These are phyloP conservation scores for Phylloporus sp. DNA, from an alignment of 768 basidiomycete species.

Conservation along the genomic window DNA sequence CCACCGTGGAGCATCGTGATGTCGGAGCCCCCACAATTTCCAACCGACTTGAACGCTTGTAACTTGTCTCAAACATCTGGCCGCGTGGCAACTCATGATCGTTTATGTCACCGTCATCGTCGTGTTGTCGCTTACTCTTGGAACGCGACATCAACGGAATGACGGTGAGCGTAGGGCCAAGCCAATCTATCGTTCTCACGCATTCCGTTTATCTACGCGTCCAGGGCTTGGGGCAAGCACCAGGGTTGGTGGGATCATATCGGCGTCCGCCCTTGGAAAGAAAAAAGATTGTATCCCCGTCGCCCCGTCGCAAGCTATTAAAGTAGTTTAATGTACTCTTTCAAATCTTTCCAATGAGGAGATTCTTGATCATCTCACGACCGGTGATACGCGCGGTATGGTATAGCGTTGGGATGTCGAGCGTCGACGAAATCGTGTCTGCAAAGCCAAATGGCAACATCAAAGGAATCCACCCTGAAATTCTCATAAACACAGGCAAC, in stretches of 20 bases:
- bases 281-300: neutral
- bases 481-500: neutral
- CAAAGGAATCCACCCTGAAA: constrained; percentile 88
- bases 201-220: too few relatives aligned
- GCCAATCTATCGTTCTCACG: too few relatives aligned
- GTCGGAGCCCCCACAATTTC: neutral
- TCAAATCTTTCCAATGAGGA: constrained; percentile 83
- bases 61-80: neutral
- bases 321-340: neutral
- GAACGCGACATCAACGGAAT: too few relatives aligned
- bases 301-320: neutral
- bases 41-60: neutral
- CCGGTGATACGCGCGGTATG: constrained; percentile 72
- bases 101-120: constrained; percentile 1
- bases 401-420: constrained; percentile 80
- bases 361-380: constrained; percentile 77
- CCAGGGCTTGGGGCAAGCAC: too few relatives aligned
- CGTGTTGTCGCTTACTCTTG: too few relatives aligned
- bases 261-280: too few relatives aligned
- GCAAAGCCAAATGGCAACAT: constrained; percentile 95
- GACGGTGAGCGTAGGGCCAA: too few relatives aligned
- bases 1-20: too few relatives aligned
- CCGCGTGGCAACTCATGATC: neutral
- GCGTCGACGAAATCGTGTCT: constrained; percentile 81
- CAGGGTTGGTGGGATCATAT: too few relatives aligned